phyloP scores from a whole-genome alignment of 495 filamentous ascomycete genomes.

The Choiromyces venosus region DNA sequence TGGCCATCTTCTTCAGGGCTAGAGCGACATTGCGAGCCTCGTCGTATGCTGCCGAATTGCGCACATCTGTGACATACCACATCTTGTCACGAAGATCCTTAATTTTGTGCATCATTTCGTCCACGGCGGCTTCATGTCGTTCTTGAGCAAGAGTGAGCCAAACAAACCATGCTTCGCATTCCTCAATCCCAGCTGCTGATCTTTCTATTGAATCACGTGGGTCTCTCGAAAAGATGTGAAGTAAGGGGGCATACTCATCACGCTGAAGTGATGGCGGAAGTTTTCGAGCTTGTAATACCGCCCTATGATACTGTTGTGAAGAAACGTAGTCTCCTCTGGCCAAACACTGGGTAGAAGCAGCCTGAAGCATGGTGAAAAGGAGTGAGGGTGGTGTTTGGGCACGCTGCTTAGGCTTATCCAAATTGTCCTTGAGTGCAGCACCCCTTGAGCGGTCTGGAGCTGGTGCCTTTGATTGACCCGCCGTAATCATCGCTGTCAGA shows the following conservation, averaged over 20 bases:
- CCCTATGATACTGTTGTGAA: slow-evolving; percentile 65
- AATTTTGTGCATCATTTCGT: slow-evolving; percentile 61
- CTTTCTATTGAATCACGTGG: slow-evolving; percentile 62
- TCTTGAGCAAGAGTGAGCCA: slow-evolving; percentile 71
- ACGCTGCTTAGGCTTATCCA: slow-evolving; percentile 37
- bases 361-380: slow-evolving; percentile 63
- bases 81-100: slow-evolving; percentile 82
- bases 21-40: slow-evolving; percentile 79
- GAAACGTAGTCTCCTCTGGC: slow-evolving; percentile 65
- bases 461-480: slow-evolving; percentile 38
- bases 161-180: slow-evolving; percentile 69
- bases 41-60: slow-evolving; percentile 83
- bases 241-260: slow-evolving; percentile 61
- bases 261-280: slow-evolving; percentile 59
- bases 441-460: slow-evolving; percentile 37
- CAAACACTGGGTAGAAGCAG: slow-evolving; percentile 60
- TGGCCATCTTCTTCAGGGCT: slow-evolving; percentile 89
- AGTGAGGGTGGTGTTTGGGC: slow-evolving; percentile 46
- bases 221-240: slow-evolving; percentile 64
- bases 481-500: slow-evolving; percentile 41
- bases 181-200: slow-evolving; percentile 61
- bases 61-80: slow-evolving; percentile 98
- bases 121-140: slow-evolving; percentile 59
- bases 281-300: slow-evolving; percentile 57
- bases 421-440: slow-evolving; percentile 36